Evolutionary conservation across 179 eudicot species (phyloP).

Genomic region (Drosera spatulata): DNA sequence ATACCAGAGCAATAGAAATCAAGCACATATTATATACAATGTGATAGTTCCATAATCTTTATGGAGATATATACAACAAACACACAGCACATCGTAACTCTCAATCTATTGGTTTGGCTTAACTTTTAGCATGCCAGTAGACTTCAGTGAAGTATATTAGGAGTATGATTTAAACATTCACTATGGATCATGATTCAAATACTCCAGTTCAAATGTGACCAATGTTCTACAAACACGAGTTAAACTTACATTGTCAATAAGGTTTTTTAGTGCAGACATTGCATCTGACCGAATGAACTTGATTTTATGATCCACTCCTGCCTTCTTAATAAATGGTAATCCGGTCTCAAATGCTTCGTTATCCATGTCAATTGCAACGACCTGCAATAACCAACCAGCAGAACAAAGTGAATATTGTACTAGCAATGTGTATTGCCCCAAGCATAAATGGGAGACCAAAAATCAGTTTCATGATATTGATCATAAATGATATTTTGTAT

Average conservation of each 20-base stretch:
- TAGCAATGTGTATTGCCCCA: background rate
- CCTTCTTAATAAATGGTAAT: conserved; percentile 27
- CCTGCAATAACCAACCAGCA: conserved; percentile 6
- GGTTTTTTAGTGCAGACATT: background rate
- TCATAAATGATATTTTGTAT: background rate
- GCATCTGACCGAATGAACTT: conserved; percentile 15
- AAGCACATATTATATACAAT: background rate
- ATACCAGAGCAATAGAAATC: background rate
- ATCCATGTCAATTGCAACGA: conserved; percentile 32
- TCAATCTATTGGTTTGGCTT: too few relatives aligned
- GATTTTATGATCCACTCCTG: conserved; percentile 26
- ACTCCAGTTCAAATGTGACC: background rate
- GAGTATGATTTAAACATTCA: too few relatives aligned
- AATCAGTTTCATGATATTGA: background rate
- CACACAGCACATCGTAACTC: too few relatives aligned
- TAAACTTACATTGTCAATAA: background rate
- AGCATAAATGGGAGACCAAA: background rate
- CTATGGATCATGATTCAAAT: background rate
- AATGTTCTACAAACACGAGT: background rate
- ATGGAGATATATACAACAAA: too few relatives aligned
- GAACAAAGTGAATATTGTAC: background rate
- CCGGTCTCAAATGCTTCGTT: conserved; percentile 34
- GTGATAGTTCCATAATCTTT: background rate
- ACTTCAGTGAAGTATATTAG: too few relatives aligned
- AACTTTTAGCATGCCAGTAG: too few relatives aligned